These are phyloP conservation scores for Thozetella sp. DNA, from an alignment of 495 filamentous ascomycete species.

Conservation along the genomic window DNA sequence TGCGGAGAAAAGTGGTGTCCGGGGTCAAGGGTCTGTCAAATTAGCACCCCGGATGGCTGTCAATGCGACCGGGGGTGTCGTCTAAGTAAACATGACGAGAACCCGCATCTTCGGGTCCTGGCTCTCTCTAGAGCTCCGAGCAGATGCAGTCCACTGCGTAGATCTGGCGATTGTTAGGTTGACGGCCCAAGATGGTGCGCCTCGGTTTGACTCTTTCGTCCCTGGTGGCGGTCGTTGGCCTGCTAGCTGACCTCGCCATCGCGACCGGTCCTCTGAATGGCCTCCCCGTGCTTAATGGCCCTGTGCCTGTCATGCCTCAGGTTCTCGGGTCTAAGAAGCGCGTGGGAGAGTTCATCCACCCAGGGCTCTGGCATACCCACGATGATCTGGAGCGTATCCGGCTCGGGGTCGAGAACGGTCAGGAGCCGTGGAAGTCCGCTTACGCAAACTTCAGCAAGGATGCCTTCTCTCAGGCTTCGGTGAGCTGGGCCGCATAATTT, in stretches of 20 bases:
- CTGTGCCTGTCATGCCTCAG: constrained; percentile 12
- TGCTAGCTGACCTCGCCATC: constrained; percentile 1
- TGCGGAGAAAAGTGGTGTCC: too few species aligned
- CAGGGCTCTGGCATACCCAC: constrained; percentile 25
- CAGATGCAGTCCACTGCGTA: not conserved
- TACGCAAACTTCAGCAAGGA: constrained; percentile 18
- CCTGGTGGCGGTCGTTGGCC: not conserved
- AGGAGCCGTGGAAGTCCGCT: constrained; percentile 21
- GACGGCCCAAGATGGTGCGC: not conserved
- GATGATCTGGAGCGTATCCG: constrained; percentile 27
- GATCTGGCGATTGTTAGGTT: not conserved
- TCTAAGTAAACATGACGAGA: not conserved
- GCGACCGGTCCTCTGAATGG: constrained; percentile 18
- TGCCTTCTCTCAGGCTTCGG: constrained; percentile 15
- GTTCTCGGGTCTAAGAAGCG: constrained; percentile 16
- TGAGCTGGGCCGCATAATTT: not conserved
- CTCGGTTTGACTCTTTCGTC: not conserved
- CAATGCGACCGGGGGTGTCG: too few species aligned
- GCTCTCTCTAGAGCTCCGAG: not conserved
- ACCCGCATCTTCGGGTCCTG: not conserved
- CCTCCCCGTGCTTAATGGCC: constrained; percentile 18
- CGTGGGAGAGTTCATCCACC: constrained; percentile 24
- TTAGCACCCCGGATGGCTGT: too few species aligned
- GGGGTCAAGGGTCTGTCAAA: too few species aligned
- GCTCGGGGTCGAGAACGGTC: constrained; percentile 10